Evolutionary conservation across 345 rosid species (phyloP), one percentile per base, ranked within the genome.

Genomic region (Hypericum androsaemum): DNA sequence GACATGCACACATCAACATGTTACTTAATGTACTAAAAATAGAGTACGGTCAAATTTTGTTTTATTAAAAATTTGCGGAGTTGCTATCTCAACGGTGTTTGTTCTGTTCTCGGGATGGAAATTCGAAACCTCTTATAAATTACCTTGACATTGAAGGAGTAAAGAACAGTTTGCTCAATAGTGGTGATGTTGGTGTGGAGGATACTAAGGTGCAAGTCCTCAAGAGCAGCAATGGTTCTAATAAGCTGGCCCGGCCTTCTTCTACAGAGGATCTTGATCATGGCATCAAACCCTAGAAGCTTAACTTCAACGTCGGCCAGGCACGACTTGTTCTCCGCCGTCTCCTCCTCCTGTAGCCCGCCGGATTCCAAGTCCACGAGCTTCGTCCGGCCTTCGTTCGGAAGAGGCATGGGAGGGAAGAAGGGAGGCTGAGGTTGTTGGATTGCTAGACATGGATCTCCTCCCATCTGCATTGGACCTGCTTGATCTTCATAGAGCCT

Each of bases 81-180:
- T n/a, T n/a, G n/a, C n/a, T n/a, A n/a, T n/a, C n/a, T n/a, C n/a
- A n/a, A n/a, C n/a, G n/a, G n/a, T n/a, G n/a, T n/a, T n/a, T n/a
- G n/a, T n/a, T n/a, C n/a, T n/a, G n/a, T n/a, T n/a, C n/a, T n/a
- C n/a, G n/a, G n/a, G n/a, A n/a, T n/a, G n/a, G n/a, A n/a, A n/a
- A n/a, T n/a, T n/a, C n/a, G n/a, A n/a, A n/a, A n/a, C n/a, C n/a
- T n/a, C n/a, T n/a, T n/a, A n/a, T n/a, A n/a, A n/a, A n/a, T 22
- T 73, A 82, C 98, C 94, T 88, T 92, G 73, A 83, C 97, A 46
- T 81, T 92, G 54, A 92, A 88, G 46, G 98, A 92, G 67, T 88
- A 88, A 12, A 92, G 86, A 44, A 92, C 97, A 9, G 95, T 92
- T 69, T 88, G 97, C 56, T 88, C 97, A 57, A 88, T 85, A 69